These are phyloP conservation scores for Phaeolepiota aurea DNA, from an alignment of 768 basidiomycete genomes.

Conservation along the genomic window DNA sequence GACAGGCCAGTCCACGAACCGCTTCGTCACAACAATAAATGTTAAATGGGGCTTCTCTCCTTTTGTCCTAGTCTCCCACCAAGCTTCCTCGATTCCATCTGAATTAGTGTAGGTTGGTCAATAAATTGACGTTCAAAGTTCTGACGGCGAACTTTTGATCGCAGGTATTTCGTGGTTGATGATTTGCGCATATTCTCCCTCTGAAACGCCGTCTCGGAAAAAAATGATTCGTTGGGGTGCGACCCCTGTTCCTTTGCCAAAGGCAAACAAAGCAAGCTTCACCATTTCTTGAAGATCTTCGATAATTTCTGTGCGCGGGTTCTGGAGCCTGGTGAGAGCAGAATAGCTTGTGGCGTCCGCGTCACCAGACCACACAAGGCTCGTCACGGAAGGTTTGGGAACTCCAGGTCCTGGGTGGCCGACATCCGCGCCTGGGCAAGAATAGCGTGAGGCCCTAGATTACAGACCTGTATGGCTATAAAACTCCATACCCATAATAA, in stretches of 20 bases:
- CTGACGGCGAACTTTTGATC: constrained; percentile 27
- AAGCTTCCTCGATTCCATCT: constrained; percentile 41
- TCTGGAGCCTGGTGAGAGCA: constrained; percentile 31
- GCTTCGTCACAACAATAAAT: constrained; percentile 70
- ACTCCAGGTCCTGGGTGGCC: constrained; percentile 56
- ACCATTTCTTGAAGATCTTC: constrained; percentile 31
- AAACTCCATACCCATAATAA: constrained; percentile 25
- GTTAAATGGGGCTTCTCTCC: constrained; percentile 50
- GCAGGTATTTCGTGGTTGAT: constrained; percentile 32
- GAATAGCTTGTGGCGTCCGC: constrained; percentile 33
- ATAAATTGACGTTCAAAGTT: neutral
- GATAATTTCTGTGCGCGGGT: constrained; percentile 40
- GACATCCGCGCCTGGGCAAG: constrained; percentile 41
- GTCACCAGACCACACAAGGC: constrained; percentile 52
- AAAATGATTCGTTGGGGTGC: constrained; percentile 27
- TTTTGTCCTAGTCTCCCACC: constrained; percentile 43
- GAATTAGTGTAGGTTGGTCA: neutral
- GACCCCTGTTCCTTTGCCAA: constrained; percentile 4
- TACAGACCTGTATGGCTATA: no score
- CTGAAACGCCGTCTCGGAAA: constrained; percentile 40
- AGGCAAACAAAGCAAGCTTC: constrained; percentile 14
- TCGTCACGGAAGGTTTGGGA: constrained; percentile 43
- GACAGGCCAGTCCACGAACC: no score
- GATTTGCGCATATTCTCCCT: constrained; percentile 29
- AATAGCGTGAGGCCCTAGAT: neutral